phyloP scores from a whole-genome alignment of 23 red algal species.

The Gracilaria vermiculophylla region DNA sequence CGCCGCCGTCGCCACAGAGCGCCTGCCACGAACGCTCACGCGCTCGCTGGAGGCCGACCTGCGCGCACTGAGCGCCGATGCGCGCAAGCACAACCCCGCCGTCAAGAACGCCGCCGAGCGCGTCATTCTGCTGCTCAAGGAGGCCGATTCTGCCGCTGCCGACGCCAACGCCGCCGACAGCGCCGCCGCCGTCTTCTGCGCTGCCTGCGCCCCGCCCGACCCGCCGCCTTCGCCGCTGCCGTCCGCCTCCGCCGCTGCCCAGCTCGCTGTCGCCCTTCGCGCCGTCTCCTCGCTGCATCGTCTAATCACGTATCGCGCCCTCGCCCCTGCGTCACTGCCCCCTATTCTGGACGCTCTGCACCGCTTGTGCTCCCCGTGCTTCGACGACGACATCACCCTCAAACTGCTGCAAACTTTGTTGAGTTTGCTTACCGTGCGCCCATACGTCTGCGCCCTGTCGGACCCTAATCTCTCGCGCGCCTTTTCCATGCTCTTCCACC shows the following conservation, averaged over 20 bases:
- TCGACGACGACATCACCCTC: slow-evolving; percentile 50
- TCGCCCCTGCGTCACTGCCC: not conserved
- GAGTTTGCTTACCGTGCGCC: slow-evolving; percentile 56
- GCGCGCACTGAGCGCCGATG: slow-evolving; percentile 56
- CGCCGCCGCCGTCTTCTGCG: slow-evolving; percentile 56
- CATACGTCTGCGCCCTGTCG: slow-evolving; percentile 30
- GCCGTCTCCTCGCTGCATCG: slow-evolving; percentile 54
- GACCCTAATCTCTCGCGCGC: slow-evolving; percentile 44
- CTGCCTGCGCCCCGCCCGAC: slow-evolving; percentile 19
- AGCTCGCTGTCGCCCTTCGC: slow-evolving; percentile 11
- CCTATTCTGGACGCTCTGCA: slow-evolving; percentile 48
- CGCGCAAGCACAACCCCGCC: slow-evolving; percentile 14
- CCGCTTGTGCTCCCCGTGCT: not conserved
- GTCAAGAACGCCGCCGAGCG: slow-evolving; percentile 58
- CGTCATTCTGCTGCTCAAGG: slow-evolving; percentile 67
- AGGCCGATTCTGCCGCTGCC: not conserved
- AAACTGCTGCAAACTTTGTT: slow-evolving; percentile 72
- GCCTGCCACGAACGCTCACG: slow-evolving; percentile 11
- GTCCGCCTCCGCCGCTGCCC: not conserved
- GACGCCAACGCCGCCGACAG: not conserved
- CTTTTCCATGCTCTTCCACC: slow-evolving; percentile 48
- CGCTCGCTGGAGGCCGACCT: slow-evolving; percentile 70
- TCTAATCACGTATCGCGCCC: slow-evolving; percentile 47
- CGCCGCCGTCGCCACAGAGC: not conserved
- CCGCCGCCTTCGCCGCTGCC: not conserved